A percentile compares a stretch with the other conserved stretches of the same genome.
These are phyloP conservation scores for Pythium insidiosum DNA, from an alignment of 352 stramenopile species.

Conservation along the genomic window DNA sequence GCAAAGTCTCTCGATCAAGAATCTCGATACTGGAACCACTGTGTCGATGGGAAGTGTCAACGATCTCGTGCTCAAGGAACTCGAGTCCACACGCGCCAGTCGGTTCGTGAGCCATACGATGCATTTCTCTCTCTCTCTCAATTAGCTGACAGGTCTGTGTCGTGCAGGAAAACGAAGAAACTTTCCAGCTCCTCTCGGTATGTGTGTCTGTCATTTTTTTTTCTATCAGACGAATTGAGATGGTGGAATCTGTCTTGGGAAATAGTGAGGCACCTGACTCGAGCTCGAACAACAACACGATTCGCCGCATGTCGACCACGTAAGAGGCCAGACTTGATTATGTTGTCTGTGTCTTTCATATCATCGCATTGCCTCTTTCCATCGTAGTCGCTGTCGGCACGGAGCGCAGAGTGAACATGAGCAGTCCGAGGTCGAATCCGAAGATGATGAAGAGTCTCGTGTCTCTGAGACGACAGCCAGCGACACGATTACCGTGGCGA, in stretches of 20 bases:
- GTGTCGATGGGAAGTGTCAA: constrained; percentile 74
- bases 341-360: background rate
- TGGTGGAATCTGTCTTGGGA: no score
- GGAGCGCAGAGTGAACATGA: constrained; percentile 29
- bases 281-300: constrained; percentile 22
- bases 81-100: constrained; percentile 39
- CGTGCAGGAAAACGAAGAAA: constrained; percentile 42
- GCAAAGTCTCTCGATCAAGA: constrained; percentile 70
- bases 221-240: constrained; percentile 1
- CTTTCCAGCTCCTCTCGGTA: constrained; percentile 56
- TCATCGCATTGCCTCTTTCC: background rate
- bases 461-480: constrained; percentile 58
- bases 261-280: constrained; percentile 46
- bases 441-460: constrained; percentile 28
- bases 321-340: constrained; percentile 18
- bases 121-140: no score
- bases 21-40: constrained; percentile 72
- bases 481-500: constrained; percentile 59
- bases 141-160: background rate
- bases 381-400: constrained; percentile 28
- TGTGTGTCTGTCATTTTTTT: constrained; percentile 1
- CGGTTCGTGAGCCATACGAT: constrained; percentile 12
- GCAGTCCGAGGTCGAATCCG: constrained; percentile 28
- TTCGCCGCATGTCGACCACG: constrained; percentile 61
- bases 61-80: constrained; percentile 63